These are phyloP conservation scores for Mrakia frigida DNA, from an alignment of 768 basidiomycete genomes.

Conservation along the genomic window DNA sequence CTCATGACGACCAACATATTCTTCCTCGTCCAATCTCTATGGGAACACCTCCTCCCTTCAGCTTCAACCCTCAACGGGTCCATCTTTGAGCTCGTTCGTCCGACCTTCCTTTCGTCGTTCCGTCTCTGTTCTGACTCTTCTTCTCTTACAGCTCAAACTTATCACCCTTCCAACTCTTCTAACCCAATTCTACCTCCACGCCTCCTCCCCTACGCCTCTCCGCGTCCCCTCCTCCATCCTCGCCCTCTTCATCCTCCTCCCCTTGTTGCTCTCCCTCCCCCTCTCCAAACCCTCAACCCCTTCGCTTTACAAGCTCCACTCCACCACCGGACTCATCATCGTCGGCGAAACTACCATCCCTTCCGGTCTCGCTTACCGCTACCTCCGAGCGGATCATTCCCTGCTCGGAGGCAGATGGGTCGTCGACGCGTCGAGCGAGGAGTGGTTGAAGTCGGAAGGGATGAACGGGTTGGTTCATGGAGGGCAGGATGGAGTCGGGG, in stretches of 20 bases:
- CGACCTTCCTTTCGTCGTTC: background rate
- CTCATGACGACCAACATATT: background rate
- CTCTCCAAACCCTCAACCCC: background rate
- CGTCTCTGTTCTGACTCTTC: background rate
- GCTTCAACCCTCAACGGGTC: background rate
- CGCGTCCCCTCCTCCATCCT: background rate
- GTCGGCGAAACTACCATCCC: background rate
- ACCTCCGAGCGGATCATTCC: constrained; percentile 55
- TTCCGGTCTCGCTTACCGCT: constrained; percentile 42
- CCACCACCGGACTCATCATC: constrained; percentile 5
- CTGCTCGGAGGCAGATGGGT: constrained; percentile 74
- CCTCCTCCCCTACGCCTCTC: background rate
- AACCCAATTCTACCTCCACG: background rate
- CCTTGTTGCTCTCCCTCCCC: background rate
- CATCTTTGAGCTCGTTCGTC: background rate
- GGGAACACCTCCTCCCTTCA: background rate
- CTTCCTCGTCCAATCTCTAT: background rate
- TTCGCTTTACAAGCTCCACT: background rate
- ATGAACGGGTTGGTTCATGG: constrained; percentile 51
- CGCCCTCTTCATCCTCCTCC: background rate
- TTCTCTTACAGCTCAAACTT: background rate
- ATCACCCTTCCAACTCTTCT: background rate
- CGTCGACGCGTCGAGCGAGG: constrained; percentile 33
- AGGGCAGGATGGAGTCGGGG: constrained; percentile 49
- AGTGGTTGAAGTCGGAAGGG: constrained; percentile 47